phyloP scores from a whole-genome alignment of 352 stramenopile genomes.

The Halophytophthora polymorphica region DNA sequence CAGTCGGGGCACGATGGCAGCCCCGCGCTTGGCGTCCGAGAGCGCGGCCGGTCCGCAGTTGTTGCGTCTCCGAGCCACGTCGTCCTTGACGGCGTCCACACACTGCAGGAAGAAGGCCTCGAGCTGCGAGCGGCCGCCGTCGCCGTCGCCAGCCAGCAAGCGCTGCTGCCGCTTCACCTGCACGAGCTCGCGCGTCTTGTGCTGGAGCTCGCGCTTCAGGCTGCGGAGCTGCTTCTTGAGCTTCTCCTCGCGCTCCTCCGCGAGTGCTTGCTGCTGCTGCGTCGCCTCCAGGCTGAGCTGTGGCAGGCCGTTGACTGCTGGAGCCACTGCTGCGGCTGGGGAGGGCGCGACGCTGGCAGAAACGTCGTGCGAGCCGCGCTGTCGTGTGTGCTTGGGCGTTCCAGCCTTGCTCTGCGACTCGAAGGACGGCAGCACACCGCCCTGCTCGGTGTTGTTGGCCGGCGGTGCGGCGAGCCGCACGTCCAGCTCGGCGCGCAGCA shows the following conservation, averaged over 20 bases:
- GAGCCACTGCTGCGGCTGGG: conserved; percentile 2
- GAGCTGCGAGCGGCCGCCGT: conserved; percentile 41
- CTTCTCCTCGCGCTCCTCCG: conserved; percentile 67
- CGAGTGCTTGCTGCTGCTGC: conserved; percentile 13
- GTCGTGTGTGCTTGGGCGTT: conserved; percentile 8
- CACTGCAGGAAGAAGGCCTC: conserved; percentile 81
- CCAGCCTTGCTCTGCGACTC: conserved; percentile 24
- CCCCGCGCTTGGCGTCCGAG: background rate
- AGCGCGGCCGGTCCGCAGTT: background rate
- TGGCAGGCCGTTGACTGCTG: conserved; percentile 21
- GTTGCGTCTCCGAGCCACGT: conserved; percentile 47
- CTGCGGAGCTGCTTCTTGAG: conserved; percentile 60
- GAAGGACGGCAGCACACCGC: conserved; percentile 33
- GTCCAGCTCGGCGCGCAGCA: conserved; percentile 81
- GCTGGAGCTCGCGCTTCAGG: conserved; percentile 67
- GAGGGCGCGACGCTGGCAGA: background rate
- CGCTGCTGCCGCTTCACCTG: conserved; percentile 38
- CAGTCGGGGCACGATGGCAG: background rate
- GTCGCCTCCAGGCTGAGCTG: conserved; percentile 32
- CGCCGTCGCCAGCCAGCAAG: conserved; percentile 22
- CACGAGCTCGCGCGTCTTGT: conserved; percentile 54
- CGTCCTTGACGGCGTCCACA: conserved; percentile 80
- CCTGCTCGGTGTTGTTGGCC: conserved; percentile 23
- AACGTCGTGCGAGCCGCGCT: conserved; percentile 16
- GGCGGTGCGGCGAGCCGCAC: conserved; percentile 37